These are phyloP conservation scores for Pseudocercospora fijiensis DNA, from an alignment of 2,329 filamentous ascomycete genomes.

Conservation along the genomic window DNA sequence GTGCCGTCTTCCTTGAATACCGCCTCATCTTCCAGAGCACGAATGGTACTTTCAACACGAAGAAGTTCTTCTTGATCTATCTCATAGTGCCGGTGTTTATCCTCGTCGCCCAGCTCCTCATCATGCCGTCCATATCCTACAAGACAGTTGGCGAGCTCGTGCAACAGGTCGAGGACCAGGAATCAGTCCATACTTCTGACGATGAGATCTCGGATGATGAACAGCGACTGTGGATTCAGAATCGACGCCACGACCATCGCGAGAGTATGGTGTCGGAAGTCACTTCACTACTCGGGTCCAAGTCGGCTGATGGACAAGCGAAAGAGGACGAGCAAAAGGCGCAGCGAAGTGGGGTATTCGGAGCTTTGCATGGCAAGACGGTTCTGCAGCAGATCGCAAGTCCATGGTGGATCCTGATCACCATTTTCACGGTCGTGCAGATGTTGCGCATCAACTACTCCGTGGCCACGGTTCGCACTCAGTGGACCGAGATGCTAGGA, in stretches of 20 bases:
- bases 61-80: constrained; percentile 53
- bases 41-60: constrained; percentile 44
- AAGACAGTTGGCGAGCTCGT: constrained; percentile 73
- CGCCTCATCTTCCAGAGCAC: constrained; percentile 49
- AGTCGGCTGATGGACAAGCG: constrained; percentile 62
- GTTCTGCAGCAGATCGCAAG: constrained; percentile 71
- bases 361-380: constrained; percentile 72
- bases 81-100: constrained; percentile 50
- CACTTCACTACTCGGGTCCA: constrained; percentile 68
- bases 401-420: constrained; percentile 82
- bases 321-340: constrained; percentile 67
- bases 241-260: constrained; percentile 52
- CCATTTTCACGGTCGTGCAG: constrained; percentile 68
- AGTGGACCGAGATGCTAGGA: constrained; percentile 74
- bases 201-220: constrained; percentile 54
- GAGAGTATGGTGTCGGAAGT: constrained; percentile 68
- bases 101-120: constrained; percentile 43
- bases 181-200: constrained; percentile 53
- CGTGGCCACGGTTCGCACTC: constrained; percentile 78
- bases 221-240: constrained; percentile 57
- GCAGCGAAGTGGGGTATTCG: constrained; percentile 76
- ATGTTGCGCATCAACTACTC: constrained; percentile 79
- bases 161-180: constrained; percentile 61
- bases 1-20: constrained; percentile 51
- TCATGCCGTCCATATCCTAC: constrained; percentile 51